Evolutionary conservation across 768 basidiomycete genomes (phyloP), one percentile per base, ranked within the genome.

Genomic region (Amanita fuliginea): DNA sequence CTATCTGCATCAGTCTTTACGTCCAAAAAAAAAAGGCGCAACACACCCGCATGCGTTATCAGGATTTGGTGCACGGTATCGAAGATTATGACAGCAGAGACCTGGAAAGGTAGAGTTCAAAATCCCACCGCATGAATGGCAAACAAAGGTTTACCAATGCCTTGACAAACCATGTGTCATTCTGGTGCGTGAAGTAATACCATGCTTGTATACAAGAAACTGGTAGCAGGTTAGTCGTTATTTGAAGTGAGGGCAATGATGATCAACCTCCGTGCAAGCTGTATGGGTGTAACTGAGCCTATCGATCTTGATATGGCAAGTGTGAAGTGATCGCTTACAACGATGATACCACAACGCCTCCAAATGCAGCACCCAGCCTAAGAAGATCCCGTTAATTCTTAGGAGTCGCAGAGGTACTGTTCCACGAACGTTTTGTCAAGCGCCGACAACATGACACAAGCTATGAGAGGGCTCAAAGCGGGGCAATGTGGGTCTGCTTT

Each of bases 11-110:
- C 47, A 37, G 35, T 19, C 6, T 26, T 6, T 28, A 34, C 14
- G 52, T 41, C 28, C 1, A 6, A 28, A 33, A 14, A n/a, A n/a
- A n/a, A n/a, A 43, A 21, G 6, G 10, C 1, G 0, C n/a, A 0
- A 56, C 64, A 44, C 57, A 72, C 79, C 59, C 3, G 70, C 66
- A 52, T 81, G 76, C 0, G 73, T 69, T 51, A 81, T 76, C 28
- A 80, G 57, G 1, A 60, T 65, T 55, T 81, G 79, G 52, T 80
- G 77, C 0, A 70, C 51, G 0, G 75, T 76, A 52, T 81, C 79
- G 46, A 72, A 73, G 1, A 67, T 13, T 3, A 79, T 68, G 5
- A 75, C 73, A 7, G 64, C 63, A 24, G 58, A 64, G 19, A 80
- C 80, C 79, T 81, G 46, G 5, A 7, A 33, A 26, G 6, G 9